These are phyloP conservation scores for Pulveroboletus ravenelii DNA, from an alignment of 768 basidiomycete species.

Conservation along the genomic window DNA sequence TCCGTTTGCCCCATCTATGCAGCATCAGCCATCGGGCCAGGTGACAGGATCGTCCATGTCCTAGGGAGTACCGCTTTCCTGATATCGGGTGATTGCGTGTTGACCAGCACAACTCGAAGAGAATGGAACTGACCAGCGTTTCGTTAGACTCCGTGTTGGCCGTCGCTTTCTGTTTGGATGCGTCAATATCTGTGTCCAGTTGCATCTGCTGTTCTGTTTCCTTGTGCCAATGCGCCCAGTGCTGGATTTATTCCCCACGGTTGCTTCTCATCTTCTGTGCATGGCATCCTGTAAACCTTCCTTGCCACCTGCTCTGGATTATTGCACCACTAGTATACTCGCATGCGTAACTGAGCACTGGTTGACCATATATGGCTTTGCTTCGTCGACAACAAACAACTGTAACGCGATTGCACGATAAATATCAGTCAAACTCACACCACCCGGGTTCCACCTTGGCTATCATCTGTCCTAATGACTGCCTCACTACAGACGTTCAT, in stretches of 20 bases:
- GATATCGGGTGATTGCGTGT: conserved; percentile 7
- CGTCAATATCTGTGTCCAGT: no score
- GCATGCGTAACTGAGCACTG: not conserved
- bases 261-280: not conserved
- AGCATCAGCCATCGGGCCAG: conserved; percentile 14
- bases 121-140: conserved; percentile 3
- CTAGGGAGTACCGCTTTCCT: not conserved
- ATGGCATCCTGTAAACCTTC: not conserved
- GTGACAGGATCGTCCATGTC: conserved; percentile 9
- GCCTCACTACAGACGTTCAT: conserved; percentile 21
- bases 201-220: not conserved
- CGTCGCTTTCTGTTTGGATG: no score
- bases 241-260: not conserved
- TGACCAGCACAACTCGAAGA: not conserved
- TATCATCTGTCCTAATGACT: conserved; percentile 10
- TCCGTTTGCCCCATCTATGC: conserved; percentile 45
- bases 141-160: not conserved
- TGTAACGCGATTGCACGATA: conserved; percentile 13
- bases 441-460: conserved; percentile 1
- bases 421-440: conserved; percentile 5
- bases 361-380: conserved; percentile 1
- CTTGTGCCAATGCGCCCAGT: not conserved
- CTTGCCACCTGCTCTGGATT: not conserved
- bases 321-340: not conserved
- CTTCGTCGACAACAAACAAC: conserved; percentile 20